phyloP scores from a whole-genome alignment of 345 rosid genomes.

The Aquilaria sinensis region DNA sequence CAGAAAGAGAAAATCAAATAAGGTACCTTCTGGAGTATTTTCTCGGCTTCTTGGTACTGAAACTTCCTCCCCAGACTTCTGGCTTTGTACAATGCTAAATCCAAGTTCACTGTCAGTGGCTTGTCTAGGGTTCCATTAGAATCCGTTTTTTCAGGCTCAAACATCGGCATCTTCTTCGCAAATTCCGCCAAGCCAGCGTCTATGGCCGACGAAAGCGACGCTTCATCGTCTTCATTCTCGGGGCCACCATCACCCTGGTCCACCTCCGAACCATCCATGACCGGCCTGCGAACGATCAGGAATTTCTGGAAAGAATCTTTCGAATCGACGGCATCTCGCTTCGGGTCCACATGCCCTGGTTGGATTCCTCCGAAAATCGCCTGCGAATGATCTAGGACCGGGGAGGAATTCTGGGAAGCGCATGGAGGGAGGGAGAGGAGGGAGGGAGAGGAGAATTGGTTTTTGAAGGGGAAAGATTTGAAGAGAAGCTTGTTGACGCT shows the following conservation, averaged over 20 bases:
- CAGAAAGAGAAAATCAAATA: background rate
- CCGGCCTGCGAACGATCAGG: slow-evolving; percentile 66
- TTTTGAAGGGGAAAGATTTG: slow-evolving; percentile 22
- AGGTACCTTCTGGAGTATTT: slow-evolving; percentile 70
- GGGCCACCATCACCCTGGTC: slow-evolving; percentile 28
- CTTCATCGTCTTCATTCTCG: slow-evolving; percentile 24
- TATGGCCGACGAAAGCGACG: slow-evolving; percentile 25
- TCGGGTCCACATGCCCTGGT: slow-evolving; percentile 15
- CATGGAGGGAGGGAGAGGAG: slow-evolving; percentile 17
- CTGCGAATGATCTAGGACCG: slow-evolving; percentile 30
- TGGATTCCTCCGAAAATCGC: slow-evolving; percentile 10
- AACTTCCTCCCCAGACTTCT: slow-evolving; percentile 53
- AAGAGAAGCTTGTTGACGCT: slow-evolving; percentile 18
- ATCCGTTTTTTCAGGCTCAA: slow-evolving; percentile 67
- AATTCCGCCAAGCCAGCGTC: slow-evolving; percentile 59
- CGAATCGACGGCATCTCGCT: background rate
- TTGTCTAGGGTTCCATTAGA: slow-evolving; percentile 34
- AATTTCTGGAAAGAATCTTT: slow-evolving; percentile 19
- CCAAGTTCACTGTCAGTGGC: slow-evolving; percentile 73
- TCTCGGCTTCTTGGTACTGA: slow-evolving; percentile 56
- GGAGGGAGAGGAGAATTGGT: slow-evolving; percentile 22
- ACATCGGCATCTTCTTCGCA: slow-evolving; percentile 84
- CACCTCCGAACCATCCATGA: slow-evolving; percentile 41
- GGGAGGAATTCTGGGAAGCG: slow-evolving; percentile 18
- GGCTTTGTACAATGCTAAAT: slow-evolving; percentile 79